Conservation (phyloP, 495 filamentous ascomycete genomes). For the Chaetomium tenue region DNA sequence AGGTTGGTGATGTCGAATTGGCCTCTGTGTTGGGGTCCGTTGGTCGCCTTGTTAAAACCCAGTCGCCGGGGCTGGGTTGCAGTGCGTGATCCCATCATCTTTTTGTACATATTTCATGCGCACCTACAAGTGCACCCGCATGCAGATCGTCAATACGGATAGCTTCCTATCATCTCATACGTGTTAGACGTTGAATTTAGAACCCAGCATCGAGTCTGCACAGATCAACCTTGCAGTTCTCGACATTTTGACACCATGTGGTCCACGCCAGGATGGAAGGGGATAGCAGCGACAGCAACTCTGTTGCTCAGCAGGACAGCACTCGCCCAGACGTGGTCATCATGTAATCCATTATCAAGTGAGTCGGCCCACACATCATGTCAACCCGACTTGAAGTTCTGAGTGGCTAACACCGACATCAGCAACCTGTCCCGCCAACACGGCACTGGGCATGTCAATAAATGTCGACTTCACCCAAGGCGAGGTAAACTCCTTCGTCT, state of each 20-base stretch:
- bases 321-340: conserved; percentile 36
- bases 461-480: conserved; percentile 78
- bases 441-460: conserved; percentile 77
- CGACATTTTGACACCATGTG: conserved; percentile 12
- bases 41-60: conserved; percentile 12
- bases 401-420: conserved; percentile 22
- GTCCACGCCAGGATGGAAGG: conserved; percentile 26
- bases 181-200: not conserved
- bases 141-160: conserved; percentile 14
- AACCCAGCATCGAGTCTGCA: not conserved
- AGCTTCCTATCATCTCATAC: not conserved
- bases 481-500: conserved; percentile 65
- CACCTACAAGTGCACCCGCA: not conserved
- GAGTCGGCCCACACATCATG: conserved; percentile 14
- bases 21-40: not conserved
- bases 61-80: not conserved
- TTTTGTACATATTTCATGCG: conserved; percentile 4
- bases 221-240: not conserved
- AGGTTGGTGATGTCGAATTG: conserved; percentile 19
- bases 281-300: conserved; percentile 17
- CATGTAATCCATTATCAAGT: conserved; percentile 38
- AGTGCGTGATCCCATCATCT: not conserved
- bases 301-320: conserved; percentile 23
- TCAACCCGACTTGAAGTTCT: not conserved
- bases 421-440: conserved; percentile 65